phyloP scores from a whole-genome alignment of 176 grass and related monocot genomes.

The Oryza australiensis region DNA sequence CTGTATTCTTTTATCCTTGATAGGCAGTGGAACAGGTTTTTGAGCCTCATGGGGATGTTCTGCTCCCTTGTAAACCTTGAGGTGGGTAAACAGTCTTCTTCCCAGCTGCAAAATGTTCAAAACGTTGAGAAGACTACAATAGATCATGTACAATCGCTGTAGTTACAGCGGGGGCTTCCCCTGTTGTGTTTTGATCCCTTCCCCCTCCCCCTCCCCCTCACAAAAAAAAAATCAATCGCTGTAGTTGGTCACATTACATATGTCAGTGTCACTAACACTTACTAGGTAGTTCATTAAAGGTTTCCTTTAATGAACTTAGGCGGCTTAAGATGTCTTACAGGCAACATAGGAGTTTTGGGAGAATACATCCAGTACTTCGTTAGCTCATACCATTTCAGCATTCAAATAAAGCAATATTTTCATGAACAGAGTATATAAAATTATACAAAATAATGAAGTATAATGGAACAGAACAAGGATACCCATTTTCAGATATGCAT shows the following conservation, averaged over 20 bases:
- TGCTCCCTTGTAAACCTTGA: constrained; percentile 94
- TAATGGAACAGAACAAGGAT: background rate
- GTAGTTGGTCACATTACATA: background rate
- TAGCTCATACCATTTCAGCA: background rate
- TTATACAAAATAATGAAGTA: background rate
- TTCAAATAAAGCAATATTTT: background rate
- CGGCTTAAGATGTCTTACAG: background rate
- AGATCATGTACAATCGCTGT: background rate
- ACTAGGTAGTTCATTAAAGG: too few species aligned
- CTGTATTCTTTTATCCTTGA: constrained; percentile 88
- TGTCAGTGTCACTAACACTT: background rate
- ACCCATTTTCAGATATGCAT: background rate
- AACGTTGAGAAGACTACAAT: constrained; percentile 3
- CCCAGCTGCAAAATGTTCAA: constrained; percentile 67
- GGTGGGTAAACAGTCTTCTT: constrained; percentile 91
- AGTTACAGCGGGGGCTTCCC: too few species aligned
- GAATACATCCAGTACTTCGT: background rate
- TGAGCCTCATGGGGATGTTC: constrained; percentile 90
- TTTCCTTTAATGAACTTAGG: too few species aligned
- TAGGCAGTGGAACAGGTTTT: constrained; percentile 77
- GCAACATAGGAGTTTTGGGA: background rate
- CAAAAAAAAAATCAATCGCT: too few species aligned
- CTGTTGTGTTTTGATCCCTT: too few species aligned
- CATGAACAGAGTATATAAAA: background rate
- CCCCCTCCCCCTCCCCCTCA: too few species aligned